Evolutionary conservation across 176 grass and related monocot species (phyloP), one percentile per base, ranked within the genome.

Genomic region (Carex parvula): DNA sequence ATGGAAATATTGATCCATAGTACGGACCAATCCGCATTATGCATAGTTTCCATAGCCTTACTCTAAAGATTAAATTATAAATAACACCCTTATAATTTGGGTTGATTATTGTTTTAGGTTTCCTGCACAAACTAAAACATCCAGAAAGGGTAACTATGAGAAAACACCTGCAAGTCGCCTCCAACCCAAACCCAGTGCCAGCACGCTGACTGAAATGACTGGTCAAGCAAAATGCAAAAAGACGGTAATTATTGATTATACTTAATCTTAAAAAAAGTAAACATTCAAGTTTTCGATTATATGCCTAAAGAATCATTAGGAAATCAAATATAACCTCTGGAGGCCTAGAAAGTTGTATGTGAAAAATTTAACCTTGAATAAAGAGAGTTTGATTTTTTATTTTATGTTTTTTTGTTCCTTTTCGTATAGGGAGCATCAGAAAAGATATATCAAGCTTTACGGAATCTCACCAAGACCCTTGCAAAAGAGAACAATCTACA

Each of bases 81-180:
- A 37, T 80, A 65, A 64, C 44, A 9, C 52, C 44, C 17, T 75
- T 80, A 53, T 84, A 56, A 52, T 59, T 58, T 33, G 83, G 50
- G 75, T 84, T 42, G 24, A 35, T 75, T 22, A 74, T 18, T 72
- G 21, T 88, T 86, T 56, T 41, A 95, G 96, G 85, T 84, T 95
- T 52, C 93, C 93, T 24, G 70, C 89, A 64, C 21, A 79, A 80
- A 89, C 83, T 5, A 93, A 88, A 22, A 84, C 80, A 81, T 81
- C 85, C 52, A 99, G 85, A 81, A 92, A 86, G 79, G 89, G 86
- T 8, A 94, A 84, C 88, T 35, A 84, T 72, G 84, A 90, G 15
- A 80, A n/a, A 22, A 74, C 71, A 57, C 73, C 81, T 32, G 63
- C 80, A 16, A 87, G 85, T 79, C 72, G 39, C 50, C 20, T 87